A percentile compares a stretch with the other conserved stretches of the same genome.
Conservation (phyloP, 164 flowering plant species). For the Sextonia rubra region DNA sequence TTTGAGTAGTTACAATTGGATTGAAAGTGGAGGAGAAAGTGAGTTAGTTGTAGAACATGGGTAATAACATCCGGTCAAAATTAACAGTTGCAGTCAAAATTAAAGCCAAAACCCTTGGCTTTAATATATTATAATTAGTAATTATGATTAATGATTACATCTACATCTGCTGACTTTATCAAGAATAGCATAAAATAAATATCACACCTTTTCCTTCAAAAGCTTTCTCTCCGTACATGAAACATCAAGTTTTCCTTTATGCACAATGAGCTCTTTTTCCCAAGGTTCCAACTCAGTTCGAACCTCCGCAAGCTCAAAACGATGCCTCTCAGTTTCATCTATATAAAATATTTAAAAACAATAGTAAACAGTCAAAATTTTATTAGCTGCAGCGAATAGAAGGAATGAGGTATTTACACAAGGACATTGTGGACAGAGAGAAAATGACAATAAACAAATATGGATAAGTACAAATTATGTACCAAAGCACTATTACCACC, state of each 20-base stretch:
- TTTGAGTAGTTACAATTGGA: too few relatives aligned
- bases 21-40: too few relatives aligned
- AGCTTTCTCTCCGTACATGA: slow-evolving; percentile 72
- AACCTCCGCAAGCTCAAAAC: slow-evolving; percentile 62
- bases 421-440: neutral
- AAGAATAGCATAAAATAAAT: neutral
- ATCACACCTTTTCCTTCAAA: slow-evolving; percentile 70
- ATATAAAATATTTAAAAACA: slow-evolving; percentile 8
- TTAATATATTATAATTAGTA: too few relatives aligned
- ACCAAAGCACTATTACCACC: neutral
- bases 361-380: neutral
- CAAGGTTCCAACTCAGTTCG: slow-evolving; percentile 90
- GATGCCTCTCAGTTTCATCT: slow-evolving; percentile 84
- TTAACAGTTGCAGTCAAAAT: too few relatives aligned
- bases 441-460: neutral
- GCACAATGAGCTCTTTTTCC: slow-evolving; percentile 83
- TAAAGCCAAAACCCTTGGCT: too few relatives aligned
- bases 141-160: too few relatives aligned
- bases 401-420: neutral
- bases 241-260: slow-evolving; percentile 82
- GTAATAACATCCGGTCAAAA: too few relatives aligned
- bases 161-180: too few relatives aligned
- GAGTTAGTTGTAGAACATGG: too few relatives aligned
- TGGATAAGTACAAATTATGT: neutral
- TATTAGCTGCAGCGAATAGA: neutral